Base-by-base conservation (phyloP, 495 filamentous ascomycete genomes). In the Usnea hakonensis region DNA sequence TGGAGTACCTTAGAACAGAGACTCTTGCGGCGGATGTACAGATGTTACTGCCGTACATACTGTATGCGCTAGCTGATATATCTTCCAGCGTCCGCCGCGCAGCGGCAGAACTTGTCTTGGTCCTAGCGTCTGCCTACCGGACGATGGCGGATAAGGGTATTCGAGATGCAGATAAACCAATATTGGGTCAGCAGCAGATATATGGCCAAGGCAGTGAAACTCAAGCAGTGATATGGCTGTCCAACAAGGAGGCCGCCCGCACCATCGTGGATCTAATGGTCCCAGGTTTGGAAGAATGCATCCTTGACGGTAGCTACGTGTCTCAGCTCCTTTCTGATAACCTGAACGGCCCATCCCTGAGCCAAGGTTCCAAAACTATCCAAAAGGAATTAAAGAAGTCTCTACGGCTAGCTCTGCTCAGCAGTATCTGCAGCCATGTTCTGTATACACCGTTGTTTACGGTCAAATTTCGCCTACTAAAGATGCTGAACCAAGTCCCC, bases 201-300 rank as follows among this genome's bases (percentile, higher is more conserved):
- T 90, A 90, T 60, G 85, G 82, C 6, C 64, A 74, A 40, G 76
- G 75, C 32, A 73, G 77, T 37, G 74, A 78, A 26, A 77, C 79
- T 0, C 74, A 80, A 35, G 66, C 74, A 4, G 64, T 90, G 23
- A 72, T 74, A 33, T 87, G 83, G 80, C 76, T 96, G n/a, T 73
- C 82, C 37, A 63, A 66, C 4, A 79, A 82, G 19, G 83, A 86
- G 50, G 75, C 73, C 3, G 71, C 79, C 23, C 82, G 82, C 55
- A 74, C 96, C 14, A 64, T 96, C 10, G 74, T 80, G 21, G 81
- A 79, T 23, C 75, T 87, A 30, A 71, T 97, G 37, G 69, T 89
- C 28, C 87, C 88, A 3, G 81, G 77, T 7, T 69, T 97, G 21
- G 91, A 96, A 69, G 92, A 96, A 72, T 92, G 86, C 67, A 79